Percentiles rank a stretch among this genome's conserved stretches.
Conservation (phyloP, 2,329 filamentous ascomycete genomes). For the Rhexocercosporidium sp. region DNA sequence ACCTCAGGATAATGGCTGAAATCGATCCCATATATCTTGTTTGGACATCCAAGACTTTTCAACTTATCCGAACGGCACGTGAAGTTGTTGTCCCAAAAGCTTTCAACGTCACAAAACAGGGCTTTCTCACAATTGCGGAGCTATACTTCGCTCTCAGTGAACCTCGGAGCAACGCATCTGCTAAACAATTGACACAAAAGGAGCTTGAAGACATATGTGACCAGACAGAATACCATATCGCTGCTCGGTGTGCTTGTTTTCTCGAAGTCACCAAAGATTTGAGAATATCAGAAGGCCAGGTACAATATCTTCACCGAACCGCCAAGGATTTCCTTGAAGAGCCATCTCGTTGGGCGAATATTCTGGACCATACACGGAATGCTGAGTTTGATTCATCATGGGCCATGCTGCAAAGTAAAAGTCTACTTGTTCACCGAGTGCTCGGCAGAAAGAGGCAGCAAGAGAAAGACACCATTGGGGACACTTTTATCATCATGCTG, state of each 20-base stretch:
- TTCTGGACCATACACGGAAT: background rate
- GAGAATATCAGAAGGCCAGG: background rate
- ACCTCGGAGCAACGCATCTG: background rate
- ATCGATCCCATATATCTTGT: slow-evolving; percentile 2
- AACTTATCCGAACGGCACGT: background rate
- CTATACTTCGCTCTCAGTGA: slow-evolving; percentile 3
- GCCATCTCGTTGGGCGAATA: background rate
- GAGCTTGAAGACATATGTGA: background rate
- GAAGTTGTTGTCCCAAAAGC: background rate
- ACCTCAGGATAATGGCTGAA: slow-evolving; percentile 7
- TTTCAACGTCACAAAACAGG: background rate
- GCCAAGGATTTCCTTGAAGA: slow-evolving; percentile 14
- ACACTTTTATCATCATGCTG: too few relatives aligned
- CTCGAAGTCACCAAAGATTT: background rate
- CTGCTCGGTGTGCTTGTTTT: slow-evolving; percentile 13
- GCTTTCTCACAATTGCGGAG: background rate
- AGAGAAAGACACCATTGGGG: background rate
- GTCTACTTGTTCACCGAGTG: background rate
- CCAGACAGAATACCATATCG: background rate
- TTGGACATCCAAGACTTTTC: slow-evolving; percentile 16
- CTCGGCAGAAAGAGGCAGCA: background rate
- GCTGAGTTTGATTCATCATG: background rate
- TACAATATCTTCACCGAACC: slow-evolving; percentile 14
- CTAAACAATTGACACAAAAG: background rate
- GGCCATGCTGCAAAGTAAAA: background rate